Conservation (phyloP, 805 yeast genomes). For the Cyberlindnera xishuangbannaensis region DNA sequence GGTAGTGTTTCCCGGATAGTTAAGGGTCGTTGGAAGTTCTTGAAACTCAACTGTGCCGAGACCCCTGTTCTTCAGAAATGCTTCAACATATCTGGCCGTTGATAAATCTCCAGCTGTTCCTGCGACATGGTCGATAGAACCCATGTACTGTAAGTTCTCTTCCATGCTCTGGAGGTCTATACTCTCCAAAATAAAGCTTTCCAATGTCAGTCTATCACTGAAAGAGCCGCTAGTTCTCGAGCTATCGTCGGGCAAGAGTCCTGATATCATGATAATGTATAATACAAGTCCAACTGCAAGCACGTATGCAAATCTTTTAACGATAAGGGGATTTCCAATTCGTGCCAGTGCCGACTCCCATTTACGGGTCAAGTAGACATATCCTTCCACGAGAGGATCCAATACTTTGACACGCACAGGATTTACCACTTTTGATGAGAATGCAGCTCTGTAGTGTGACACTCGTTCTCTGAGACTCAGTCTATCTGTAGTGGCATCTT, state of each 20-base stretch:
- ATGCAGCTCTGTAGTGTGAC: constrained; percentile 9
- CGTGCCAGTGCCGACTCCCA: constrained; percentile 55
- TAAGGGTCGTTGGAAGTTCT: constrained; percentile 50
- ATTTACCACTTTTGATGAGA: constrained; percentile 6
- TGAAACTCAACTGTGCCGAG: constrained; percentile 44
- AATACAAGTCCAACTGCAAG: constrained; percentile 53
- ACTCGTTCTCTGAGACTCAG: constrained; percentile 16
- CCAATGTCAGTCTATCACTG: constrained; percentile 50
- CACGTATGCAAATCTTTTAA: constrained; percentile 72
- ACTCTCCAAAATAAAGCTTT: constrained; percentile 41
- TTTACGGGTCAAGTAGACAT: constrained; percentile 30
- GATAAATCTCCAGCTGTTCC: constrained; percentile 86
- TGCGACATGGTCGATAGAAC: constrained; percentile 64
- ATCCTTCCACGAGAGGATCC: constrained; percentile 42
- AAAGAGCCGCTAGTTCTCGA: constrained; percentile 48
- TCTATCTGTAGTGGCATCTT: constrained; percentile 1
- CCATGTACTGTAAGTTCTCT: constrained; percentile 22
- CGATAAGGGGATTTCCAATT: constrained; percentile 82
- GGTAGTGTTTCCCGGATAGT: constrained; percentile 49
- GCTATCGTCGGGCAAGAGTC: constrained; percentile 41
- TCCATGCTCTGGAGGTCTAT: constrained; percentile 40
- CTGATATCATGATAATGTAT: constrained; percentile 53
- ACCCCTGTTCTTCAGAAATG: constrained; percentile 53
- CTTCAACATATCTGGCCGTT: constrained; percentile 58
- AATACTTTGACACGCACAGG: constrained; percentile 27